Conservation (phyloP, 352 stramenopile species). For the Peronospora belbahrii region DNA sequence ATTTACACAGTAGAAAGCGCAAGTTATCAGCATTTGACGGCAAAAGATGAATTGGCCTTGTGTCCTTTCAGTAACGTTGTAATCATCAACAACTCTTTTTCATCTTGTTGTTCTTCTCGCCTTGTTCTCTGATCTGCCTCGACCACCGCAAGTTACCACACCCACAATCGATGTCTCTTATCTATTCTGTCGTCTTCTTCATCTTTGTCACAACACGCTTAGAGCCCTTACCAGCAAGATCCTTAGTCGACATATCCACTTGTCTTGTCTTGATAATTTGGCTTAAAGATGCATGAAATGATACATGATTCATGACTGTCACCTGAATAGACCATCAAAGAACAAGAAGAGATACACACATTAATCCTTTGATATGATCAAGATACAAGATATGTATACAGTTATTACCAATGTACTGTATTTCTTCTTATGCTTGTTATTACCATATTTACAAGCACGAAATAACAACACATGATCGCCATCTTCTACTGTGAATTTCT, state of each 20-base stretch:
- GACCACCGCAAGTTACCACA: neutral
- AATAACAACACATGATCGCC: constrained; percentile 66
- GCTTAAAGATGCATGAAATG: constrained; percentile 62
- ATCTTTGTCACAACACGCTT: constrained; percentile 39
- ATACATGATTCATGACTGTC: constrained; percentile 41
- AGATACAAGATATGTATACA: too few relatives aligned
- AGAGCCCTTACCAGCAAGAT: constrained; percentile 18
- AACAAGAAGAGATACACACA: too few relatives aligned
- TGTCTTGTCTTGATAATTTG: constrained; percentile 72
- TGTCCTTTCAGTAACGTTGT: constrained; percentile 6
- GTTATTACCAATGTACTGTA: constrained; percentile 63
- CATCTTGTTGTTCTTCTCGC: constrained; percentile 23
- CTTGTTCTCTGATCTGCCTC: neutral
- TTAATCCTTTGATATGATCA: too few relatives aligned
- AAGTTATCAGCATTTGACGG: constrained; percentile 4
- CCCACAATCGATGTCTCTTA: too few relatives aligned
- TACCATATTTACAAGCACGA: constrained; percentile 69
- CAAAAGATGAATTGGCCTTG: neutral
- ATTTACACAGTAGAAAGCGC: constrained; percentile 19
- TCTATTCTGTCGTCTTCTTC: constrained; percentile 67
- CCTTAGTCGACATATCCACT: constrained; percentile 29
- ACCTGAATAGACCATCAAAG: constrained; percentile 37
- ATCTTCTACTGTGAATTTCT: constrained; percentile 29
- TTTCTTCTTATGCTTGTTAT: constrained; percentile 87
- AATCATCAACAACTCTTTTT: constrained; percentile 23